Evolutionary conservation across 345 rosid genomes (phyloP).

Genomic region (Eutrema japonicum): DNA sequence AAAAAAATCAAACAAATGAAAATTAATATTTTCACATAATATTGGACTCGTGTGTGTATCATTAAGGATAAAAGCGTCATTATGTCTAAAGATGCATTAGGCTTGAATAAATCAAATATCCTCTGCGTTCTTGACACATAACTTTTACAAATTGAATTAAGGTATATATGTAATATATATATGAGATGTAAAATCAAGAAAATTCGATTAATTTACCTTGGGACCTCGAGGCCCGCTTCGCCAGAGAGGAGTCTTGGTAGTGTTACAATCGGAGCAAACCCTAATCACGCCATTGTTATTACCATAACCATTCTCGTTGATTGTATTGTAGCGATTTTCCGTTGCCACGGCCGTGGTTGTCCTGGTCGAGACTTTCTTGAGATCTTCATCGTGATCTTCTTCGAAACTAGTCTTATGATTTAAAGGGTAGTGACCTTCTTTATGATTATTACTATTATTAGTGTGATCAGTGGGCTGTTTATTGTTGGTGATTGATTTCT

Average conservation of each 20-base stretch:
- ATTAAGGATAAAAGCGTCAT: slow-evolving; percentile 1
- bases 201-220: slow-evolving; percentile 56
- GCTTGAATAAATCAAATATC: not conserved
- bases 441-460: slow-evolving; percentile 2
- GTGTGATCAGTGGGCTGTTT: slow-evolving; percentile 26
- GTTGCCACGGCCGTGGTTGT: slow-evolving; percentile 14
- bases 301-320: slow-evolving; percentile 38
- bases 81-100: slow-evolving; percentile 5
- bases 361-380: slow-evolving; percentile 35
- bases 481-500: slow-evolving; percentile 64
- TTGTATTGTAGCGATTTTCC: slow-evolving; percentile 28
- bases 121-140: slow-evolving; percentile 7
- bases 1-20: not conserved
- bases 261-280: slow-evolving; percentile 86
- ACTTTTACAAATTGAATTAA: not conserved
- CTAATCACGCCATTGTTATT: slow-evolving; percentile 45
- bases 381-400: slow-evolving; percentile 34
- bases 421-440: slow-evolving; percentile 15
- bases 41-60: not conserved
- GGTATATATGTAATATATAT: not conserved
- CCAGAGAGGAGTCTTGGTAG: slow-evolving; percentile 98
- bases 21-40: not conserved
- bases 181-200: not conserved
- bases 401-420: slow-evolving; percentile 33
- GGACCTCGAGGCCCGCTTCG: slow-evolving; percentile 97